A percentile compares a stretch with the other conserved stretches of the same genome.
Evolutionary conservation across 495 filamentous ascomycete genomes (phyloP).

Genomic region (Trichocladium antarcticum): DNA sequence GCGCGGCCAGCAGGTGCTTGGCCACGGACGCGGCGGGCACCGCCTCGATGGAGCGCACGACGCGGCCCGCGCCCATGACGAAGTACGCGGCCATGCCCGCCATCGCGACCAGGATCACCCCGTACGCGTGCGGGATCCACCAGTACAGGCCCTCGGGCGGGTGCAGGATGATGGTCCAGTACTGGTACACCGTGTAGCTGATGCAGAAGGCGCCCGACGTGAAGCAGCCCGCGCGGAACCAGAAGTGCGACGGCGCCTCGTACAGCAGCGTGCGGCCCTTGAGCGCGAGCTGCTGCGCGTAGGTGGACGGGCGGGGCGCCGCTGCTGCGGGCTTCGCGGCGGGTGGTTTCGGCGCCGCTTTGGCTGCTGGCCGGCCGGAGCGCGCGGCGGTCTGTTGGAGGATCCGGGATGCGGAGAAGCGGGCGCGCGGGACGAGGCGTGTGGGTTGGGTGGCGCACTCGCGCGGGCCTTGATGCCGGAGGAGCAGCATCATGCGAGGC

Average conservation of each 20-base stretch:
- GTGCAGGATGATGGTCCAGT: slow-evolving; percentile 35
- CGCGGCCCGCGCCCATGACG: slow-evolving; percentile 29
- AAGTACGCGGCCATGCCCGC: slow-evolving; percentile 38
- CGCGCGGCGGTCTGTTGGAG: slow-evolving; percentile 8
- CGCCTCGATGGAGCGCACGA: slow-evolving; percentile 34
- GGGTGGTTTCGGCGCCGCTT: slow-evolving; percentile 3
- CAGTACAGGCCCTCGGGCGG: slow-evolving; percentile 31
- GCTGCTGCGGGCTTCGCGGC: not conserved
- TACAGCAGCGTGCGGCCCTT: slow-evolving; percentile 45
- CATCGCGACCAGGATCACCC: slow-evolving; percentile 36
- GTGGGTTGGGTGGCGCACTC: slow-evolving; percentile 3
- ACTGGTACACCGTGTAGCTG: slow-evolving; percentile 45
- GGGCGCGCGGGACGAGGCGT: slow-evolving; percentile 2
- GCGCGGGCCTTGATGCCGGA: slow-evolving; percentile 7
- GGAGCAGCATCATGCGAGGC: slow-evolving; percentile 11
- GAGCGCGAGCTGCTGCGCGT: slow-evolving; percentile 35
- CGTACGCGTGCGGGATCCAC: slow-evolving; percentile 37
- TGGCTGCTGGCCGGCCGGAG: not conserved
- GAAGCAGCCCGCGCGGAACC: slow-evolving; percentile 48
- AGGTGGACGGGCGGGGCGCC: slow-evolving; percentile 17
- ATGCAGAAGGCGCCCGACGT: slow-evolving; percentile 46
- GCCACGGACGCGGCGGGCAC: slow-evolving; percentile 11
- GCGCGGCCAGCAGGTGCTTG: not conserved
- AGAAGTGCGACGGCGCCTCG: slow-evolving; percentile 49
- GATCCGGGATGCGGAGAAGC: slow-evolving; percentile 8